phyloP scores from a whole-genome alignment of 139 green algal species.

The Marvania coccoides region DNA sequence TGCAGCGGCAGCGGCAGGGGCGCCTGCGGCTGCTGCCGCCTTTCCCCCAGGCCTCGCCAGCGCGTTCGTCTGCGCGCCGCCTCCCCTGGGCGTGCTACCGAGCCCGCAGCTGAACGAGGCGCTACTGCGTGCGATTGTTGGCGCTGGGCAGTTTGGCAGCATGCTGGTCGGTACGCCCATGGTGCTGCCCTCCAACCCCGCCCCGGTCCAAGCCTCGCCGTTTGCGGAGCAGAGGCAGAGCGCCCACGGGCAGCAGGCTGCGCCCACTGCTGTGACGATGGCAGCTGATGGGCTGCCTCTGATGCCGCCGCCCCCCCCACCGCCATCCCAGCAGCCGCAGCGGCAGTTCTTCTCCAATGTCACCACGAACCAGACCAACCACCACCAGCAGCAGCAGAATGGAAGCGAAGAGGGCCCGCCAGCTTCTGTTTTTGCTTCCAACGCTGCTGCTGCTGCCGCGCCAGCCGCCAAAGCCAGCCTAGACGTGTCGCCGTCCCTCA shows the following conservation, averaged over 20 bases:
- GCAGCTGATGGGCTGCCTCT: too few species aligned
- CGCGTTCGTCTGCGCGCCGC: neutral
- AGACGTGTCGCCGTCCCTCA: constrained; percentile 5
- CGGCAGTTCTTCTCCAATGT: neutral
- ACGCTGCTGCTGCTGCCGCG: neutral
- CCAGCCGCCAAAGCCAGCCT: neutral
- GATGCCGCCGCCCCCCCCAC: neutral
- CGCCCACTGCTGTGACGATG: too few species aligned
- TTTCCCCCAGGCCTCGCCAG: neutral
- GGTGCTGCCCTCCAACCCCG: too few species aligned
- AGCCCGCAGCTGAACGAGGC: neutral
- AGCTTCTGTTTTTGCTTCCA: neutral
- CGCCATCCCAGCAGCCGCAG: neutral
- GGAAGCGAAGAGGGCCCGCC: neutral
- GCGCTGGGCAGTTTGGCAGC: neutral
- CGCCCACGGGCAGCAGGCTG: neutral
- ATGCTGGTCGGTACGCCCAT: too few species aligned
- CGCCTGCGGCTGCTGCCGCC: neutral
- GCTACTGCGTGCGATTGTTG: constrained; percentile 1
- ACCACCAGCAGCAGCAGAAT: neutral
- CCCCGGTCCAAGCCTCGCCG: neutral
- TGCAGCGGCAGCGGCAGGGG: neutral
- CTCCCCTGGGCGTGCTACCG: too few species aligned
- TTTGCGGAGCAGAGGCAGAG: too few species aligned
- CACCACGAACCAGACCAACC: neutral